Evolutionary conservation across 768 basidiomycete genomes (phyloP), one percentile per base, ranked within the genome.

Genomic region (Phylloporus sp.): DNA sequence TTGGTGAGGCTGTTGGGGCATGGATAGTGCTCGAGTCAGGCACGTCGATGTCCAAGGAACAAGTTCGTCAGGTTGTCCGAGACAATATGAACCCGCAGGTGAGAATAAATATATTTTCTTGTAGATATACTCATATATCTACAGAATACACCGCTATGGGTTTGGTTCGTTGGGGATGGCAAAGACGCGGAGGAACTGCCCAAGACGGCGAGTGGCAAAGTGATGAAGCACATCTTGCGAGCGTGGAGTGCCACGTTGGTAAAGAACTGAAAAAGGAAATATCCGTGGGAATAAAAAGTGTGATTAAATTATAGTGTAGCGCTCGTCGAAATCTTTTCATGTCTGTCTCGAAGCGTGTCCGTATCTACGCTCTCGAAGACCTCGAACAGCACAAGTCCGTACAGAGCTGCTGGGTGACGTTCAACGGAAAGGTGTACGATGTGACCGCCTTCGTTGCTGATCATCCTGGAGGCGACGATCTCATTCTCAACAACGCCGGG

Each of bases 391-490:
- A 95, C 75, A 76, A 72, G 42, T 73, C 77, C 5, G 47, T 75
- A 1, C 58, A 70, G 2, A 89, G 82, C 58, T 93, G 91, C 67
- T 97, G 92, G 91, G 74, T 98, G 45, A 77, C 87, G 2, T 83
- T 82, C 66, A 75, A 75, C 52, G 86, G 86, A 62, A 88, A 85
- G 63, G 91, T 99, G 22, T 98, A 95, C 76, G 85, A 99, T 65
- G 84, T 98, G 47, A 86, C 95, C 4, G 58, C 61, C 4, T 97
- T 98, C 71, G 71, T 95, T 2, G 62, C 78, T 47, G 94, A 95
- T 74, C 94, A 97, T 66, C 93, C 95, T 11, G 95, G 95, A 57
- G 94, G 95, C 4, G 95, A 98, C 68, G 95, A 97, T 66, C 71
- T 93, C 56, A 81, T 99, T 59, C 71, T 94, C 34, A 73, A 82